Base-by-base conservation (phyloP, 495 filamentous ascomycete species). In the Aspergillus incahuasiensis region DNA sequence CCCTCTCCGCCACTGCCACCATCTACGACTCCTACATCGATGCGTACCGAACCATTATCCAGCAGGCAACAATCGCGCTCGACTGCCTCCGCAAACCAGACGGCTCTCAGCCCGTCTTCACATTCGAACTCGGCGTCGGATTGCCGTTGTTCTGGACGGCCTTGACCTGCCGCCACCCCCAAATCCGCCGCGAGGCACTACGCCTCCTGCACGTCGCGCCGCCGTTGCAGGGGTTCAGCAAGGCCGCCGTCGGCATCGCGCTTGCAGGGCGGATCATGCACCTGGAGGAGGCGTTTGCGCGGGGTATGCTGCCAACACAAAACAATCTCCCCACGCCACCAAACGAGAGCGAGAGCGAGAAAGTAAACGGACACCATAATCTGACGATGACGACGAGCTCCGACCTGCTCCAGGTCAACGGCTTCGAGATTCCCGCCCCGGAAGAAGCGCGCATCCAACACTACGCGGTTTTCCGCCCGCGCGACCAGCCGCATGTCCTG, bases 51-150 rank as follows among this genome's bases (percentile, higher is more conserved):
- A 59, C 25, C 7, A 70, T 75, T 7, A 48, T 75, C 9, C 62
- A 73, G 15, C 61, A 73, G 12, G 49, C 63, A 7, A 20, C 30
- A 7, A 51, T 63, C 13, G 52, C 52, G 19, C 52, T 73, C 2
- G 35, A 61, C 0, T 19, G 34, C 43, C 6, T 63, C 60, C 42
- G 0, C 44, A 51, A 43, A 68, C 38, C 56, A 1, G 60, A 71
- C 46, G 63, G 65, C 24, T 47, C 59, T 3, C 65, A 65, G 24
- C 60, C 67, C 12, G 65, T 67, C 0, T 74, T 73, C 38, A 73
- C 72, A 12, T 73, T 73, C 55, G 73, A 73, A 12, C 56, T 70
- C 43, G 60, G 65, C 5, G 52, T 72, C n/a, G 72, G 65, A 8
- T 43, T 72, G 5, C 71, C 73, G 5, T 59, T 76, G 6, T 71